These are phyloP conservation scores for Rhodotorula toruloides DNA, from an alignment of 768 basidiomycete species.

Conservation along the genomic window DNA sequence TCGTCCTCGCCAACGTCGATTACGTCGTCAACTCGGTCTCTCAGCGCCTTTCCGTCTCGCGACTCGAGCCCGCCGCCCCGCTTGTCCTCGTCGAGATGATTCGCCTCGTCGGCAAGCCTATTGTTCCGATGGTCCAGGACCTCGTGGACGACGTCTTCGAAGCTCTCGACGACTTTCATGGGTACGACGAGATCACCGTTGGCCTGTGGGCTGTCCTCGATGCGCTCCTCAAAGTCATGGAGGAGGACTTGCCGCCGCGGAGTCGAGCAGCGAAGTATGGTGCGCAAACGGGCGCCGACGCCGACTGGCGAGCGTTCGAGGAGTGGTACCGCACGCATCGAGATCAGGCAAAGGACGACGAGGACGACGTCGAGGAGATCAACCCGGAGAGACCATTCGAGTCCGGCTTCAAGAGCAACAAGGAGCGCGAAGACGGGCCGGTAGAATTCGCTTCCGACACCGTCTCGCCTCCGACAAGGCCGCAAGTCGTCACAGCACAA, in stretches of 20 bases:
- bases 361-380: slow-evolving; percentile 47
- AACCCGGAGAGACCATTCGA: slow-evolving; percentile 39
- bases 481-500: slow-evolving; percentile 70
- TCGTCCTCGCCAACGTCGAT: slow-evolving; percentile 90
- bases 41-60: slow-evolving; percentile 64
- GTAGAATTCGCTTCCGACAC: slow-evolving; percentile 43
- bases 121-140: slow-evolving; percentile 84
- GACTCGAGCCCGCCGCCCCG: slow-evolving; percentile 81
- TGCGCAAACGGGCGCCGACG: slow-evolving; percentile 6
- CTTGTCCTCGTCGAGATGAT: slow-evolving; percentile 80
- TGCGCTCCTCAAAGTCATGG: slow-evolving; percentile 76
- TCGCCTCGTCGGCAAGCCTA: slow-evolving; percentile 74
- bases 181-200: slow-evolving; percentile 78
- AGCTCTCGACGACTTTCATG: slow-evolving; percentile 90
- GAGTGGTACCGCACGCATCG: slow-evolving; percentile 55
- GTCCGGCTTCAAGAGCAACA: neutral
- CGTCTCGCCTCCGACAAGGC: slow-evolving; percentile 54
- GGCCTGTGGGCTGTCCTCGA: slow-evolving; percentile 79
- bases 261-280: slow-evolving; percentile 45
- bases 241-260: slow-evolving; percentile 44
- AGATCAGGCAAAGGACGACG: slow-evolving; percentile 39
- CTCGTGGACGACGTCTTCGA: slow-evolving; percentile 98
- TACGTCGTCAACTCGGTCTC: slow-evolving; percentile 89
- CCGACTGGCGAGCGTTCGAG: slow-evolving; percentile 51
- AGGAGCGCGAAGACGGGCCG: slow-evolving; percentile 49